Evolutionary conservation across 495 filamentous ascomycete species (phyloP).

Genomic region (Penicillium odoratum): DNA sequence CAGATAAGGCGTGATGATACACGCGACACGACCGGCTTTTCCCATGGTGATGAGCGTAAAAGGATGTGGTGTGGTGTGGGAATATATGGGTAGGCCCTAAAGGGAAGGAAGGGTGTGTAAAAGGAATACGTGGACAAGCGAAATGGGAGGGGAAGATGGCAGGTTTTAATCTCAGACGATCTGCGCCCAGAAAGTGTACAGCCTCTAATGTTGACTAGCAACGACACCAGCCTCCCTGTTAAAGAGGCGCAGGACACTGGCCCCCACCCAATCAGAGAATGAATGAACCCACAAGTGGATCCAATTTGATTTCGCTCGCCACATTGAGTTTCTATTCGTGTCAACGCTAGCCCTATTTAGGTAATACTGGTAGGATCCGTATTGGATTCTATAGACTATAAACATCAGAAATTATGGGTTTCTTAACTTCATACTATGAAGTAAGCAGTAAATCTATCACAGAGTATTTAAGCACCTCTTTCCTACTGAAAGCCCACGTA

Average conservation of each 20-base stretch:
- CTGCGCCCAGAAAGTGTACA: conserved; percentile 10
- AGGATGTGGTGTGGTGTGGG: conserved; percentile 7
- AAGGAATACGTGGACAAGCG: neutral
- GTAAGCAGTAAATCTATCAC: neutral
- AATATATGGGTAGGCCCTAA: neutral
- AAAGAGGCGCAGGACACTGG: conserved; percentile 23
- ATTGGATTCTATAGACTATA: neutral
- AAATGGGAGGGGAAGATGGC: neutral
- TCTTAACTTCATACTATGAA: neutral
- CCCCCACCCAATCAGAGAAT: conserved; percentile 16
- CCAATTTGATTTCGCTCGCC: conserved; percentile 12
- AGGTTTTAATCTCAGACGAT: conserved; percentile 20
- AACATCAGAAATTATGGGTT: neutral
- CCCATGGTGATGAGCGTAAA: conserved; percentile 51
- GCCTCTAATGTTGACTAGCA: conserved; percentile 1
- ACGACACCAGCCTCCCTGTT: conserved; percentile 24
- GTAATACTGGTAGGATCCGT: neutral
- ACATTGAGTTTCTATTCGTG: conserved; percentile 33
- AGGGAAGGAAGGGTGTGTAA: neutral
- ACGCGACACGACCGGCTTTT: conserved; percentile 73
- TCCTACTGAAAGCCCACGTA: neutral
- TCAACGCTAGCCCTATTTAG: conserved; percentile 16
- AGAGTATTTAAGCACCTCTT: neutral
- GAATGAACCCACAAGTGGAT: neutral
- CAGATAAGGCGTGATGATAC: conserved; percentile 77